Conservation (phyloP, 345 rosid species). For the Brassica napus region DNA sequence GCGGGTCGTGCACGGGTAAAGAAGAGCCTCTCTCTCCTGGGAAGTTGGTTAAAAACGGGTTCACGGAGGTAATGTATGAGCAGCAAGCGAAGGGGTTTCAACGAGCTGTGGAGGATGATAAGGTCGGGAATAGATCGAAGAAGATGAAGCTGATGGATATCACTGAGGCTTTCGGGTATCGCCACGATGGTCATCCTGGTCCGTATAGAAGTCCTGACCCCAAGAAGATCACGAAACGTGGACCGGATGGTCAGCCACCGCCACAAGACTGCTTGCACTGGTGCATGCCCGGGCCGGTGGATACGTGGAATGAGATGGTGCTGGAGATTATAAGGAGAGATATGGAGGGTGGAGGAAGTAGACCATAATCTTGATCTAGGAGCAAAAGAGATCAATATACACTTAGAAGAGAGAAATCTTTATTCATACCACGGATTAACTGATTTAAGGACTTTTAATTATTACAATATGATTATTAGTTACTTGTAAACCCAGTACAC, state of each 20-base stretch:
- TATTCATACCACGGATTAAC: conserved; percentile 28
- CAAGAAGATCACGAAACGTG: conserved; percentile 72
- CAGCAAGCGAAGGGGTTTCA: conserved; percentile 70
- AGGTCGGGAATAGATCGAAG: conserved; percentile 46
- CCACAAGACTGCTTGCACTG: conserved; percentile 97
- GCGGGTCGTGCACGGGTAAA: conserved; percentile 92
- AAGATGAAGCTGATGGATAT: conserved; percentile 78
- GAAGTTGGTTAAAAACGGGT: conserved; percentile 69
- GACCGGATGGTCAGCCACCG: conserved; percentile 81
- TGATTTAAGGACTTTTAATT: conserved; percentile 10
- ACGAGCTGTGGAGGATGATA: conserved; percentile 46
- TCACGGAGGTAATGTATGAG: conserved; percentile 68
- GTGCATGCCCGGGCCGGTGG: conserved; percentile 99
- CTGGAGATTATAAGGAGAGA: conserved; percentile 77
- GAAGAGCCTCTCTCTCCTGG: conserved; percentile 57
- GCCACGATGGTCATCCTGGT: conserved; percentile 95
- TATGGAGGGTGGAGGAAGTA: conserved; percentile 41
- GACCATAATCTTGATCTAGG: conserved; percentile 22
- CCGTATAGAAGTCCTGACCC: conserved; percentile 87
- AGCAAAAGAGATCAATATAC: conserved; percentile 12
- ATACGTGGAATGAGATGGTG: conserved; percentile 89
- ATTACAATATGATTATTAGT: background rate
- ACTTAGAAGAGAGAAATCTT: background rate
- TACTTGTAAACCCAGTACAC: conserved; percentile 14
- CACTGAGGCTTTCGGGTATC: conserved; percentile 71